phyloP scores from a whole-genome alignment of 2,329 filamentous ascomycete genomes.

The Drechmeria coniospora region DNA sequence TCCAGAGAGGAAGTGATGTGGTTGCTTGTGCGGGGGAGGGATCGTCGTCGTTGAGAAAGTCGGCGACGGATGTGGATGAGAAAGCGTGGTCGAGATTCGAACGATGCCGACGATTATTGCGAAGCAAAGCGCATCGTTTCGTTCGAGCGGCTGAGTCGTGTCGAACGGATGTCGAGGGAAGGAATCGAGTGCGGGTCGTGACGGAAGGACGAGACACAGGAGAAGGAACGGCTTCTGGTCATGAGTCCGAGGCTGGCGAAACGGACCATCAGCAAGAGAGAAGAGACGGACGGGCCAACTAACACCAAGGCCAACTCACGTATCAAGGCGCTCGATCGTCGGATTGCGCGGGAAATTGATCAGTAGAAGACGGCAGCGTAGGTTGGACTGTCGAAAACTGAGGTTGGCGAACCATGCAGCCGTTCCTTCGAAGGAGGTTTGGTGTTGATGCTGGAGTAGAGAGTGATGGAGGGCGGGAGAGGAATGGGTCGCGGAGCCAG shows the following conservation, averaged over 20 bases:
- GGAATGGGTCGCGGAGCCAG: conserved; percentile 13
- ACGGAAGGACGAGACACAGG: no score
- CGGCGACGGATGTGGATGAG: background rate
- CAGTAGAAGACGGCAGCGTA: conserved; percentile 1
- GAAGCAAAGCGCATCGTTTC: background rate
- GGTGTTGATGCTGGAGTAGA: conserved; percentile 11
- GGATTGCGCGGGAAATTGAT: conserved; percentile 2
- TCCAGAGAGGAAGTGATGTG: conserved; percentile 2
- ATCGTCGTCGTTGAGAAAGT: background rate
- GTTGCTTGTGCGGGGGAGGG: conserved; percentile 4
- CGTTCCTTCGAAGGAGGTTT: conserved; percentile 5
- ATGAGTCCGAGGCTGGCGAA: no score
- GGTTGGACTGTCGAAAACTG: conserved; percentile 3
- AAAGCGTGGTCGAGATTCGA: background rate
- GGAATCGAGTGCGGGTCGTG: no score
- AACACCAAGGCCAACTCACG: conserved; percentile 4
- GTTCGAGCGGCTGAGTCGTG: background rate
- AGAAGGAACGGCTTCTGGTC: no score
- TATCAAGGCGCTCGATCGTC: conserved; percentile 1
- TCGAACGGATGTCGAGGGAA: background rate
- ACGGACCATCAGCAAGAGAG: no score
- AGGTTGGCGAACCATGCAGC: conserved; percentile 4
- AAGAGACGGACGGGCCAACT: no score
- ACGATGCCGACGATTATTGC: background rate
- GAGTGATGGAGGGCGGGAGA: conserved; percentile 7